Evolutionary conservation across 441 rosid species (phyloP).

Genomic region (Eruca vesicaria): DNA sequence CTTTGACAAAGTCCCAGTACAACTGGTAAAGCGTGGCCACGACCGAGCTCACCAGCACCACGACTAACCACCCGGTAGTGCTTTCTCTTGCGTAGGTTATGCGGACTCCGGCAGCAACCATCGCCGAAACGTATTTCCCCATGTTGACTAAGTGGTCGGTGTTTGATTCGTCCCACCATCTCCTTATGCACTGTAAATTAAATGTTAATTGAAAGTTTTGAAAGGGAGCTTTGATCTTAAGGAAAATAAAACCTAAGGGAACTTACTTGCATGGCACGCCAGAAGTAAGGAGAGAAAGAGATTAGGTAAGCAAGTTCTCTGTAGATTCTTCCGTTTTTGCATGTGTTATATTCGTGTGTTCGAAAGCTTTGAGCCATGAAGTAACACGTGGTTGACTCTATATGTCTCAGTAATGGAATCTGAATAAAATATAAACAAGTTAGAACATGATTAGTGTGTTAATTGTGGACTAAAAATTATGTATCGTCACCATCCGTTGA

Average conservation of each 20-base stretch:
- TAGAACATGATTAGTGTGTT: not conserved
- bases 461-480: not conserved
- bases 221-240: not conserved
- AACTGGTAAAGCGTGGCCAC: conserved; percentile 79
- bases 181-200: conserved; percentile 68
- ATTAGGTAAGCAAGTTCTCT: conserved; percentile 77
- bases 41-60: conserved; percentile 66
- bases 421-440: conserved; percentile 27
- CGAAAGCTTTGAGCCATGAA: conserved; percentile 75
- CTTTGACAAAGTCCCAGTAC: conserved; percentile 97
- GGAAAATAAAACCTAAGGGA: not conserved
- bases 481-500: not conserved
- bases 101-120: conserved; percentile 94
- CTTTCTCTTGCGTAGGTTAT: conserved; percentile 65
- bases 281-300: conserved; percentile 88
- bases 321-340: conserved; percentile 65
- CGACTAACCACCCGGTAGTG: conserved; percentile 51
- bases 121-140: conserved; percentile 97
- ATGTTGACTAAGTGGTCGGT: conserved; percentile 75
- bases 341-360: conserved; percentile 71
- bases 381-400: conserved; percentile 87
- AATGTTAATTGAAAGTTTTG: not conserved
- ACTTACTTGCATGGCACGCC: conserved; percentile 99
- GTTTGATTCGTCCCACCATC: conserved; percentile 89
- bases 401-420: conserved; percentile 87